Percentiles rank a stretch among this genome's conserved stretches.
Conservation (phyloP, 2,329 filamentous ascomycete species). For the Sclerotinia sclerotiorum region DNA sequence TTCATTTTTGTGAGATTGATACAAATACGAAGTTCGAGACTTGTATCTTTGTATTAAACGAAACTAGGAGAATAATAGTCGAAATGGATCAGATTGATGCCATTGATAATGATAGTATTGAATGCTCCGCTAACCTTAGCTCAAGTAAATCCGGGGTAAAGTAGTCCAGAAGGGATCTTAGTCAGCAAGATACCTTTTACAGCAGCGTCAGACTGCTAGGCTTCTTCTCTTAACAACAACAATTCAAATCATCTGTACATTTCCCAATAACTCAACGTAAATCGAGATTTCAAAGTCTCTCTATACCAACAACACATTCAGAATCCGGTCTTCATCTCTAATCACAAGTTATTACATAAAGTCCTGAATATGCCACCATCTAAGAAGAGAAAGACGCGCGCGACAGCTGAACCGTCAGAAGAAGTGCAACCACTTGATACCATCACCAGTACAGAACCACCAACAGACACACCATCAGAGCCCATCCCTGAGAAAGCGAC, state of each 20-base stretch:
- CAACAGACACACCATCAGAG: constrained; percentile 24
- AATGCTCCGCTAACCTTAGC: neutral
- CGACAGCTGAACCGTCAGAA: constrained; percentile 30
- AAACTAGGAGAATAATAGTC: neutral
- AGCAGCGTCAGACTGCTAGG: neutral
- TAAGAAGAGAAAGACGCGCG: constrained; percentile 48
- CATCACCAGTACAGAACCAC: constrained; percentile 18
- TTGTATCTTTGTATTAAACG: neutral
- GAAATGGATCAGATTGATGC: neutral
- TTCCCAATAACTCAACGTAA: too few relatives aligned
- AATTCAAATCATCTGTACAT: neutral
- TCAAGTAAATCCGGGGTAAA: constrained; percentile 18
- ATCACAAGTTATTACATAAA: neutral
- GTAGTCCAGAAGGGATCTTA: neutral
- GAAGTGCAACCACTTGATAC: constrained; percentile 16
- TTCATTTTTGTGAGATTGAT: constrained; percentile 14
- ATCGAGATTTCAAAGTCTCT: too few relatives aligned
- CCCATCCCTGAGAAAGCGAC: neutral
- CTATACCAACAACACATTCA: constrained; percentile 19
- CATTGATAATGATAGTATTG: neutral
- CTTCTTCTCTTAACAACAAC: constrained; percentile 10
- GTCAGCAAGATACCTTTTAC: constrained; percentile 3
- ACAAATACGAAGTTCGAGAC: neutral
- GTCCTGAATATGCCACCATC: constrained; percentile 44
- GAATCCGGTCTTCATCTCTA: constrained; percentile 6